Evolutionary conservation across 192 early-diverging fungal genomes (phyloP).

Genomic region (Backusella liffmaniae): DNA sequence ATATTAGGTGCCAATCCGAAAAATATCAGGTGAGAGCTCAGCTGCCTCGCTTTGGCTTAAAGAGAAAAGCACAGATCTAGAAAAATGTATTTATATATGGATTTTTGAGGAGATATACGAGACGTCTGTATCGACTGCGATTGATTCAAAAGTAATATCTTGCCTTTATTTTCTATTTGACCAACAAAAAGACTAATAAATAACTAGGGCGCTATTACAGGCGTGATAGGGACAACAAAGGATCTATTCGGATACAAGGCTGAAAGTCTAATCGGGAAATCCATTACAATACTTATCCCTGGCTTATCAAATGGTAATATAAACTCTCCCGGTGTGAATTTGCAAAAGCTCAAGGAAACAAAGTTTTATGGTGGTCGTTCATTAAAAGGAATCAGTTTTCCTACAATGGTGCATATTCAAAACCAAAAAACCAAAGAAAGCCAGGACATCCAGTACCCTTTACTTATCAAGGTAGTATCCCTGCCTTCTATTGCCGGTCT

Average conservation of each 20-base stretch:
- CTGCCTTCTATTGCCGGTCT: conserved; percentile 65
- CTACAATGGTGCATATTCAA: conserved; percentile 49
- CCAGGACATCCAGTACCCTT: neutral
- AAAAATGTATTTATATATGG: conserved; percentile 54
- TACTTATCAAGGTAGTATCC: conserved; percentile 54
- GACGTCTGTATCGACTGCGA: conserved; percentile 12
- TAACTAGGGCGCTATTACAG: conserved; percentile 45
- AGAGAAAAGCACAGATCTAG: conserved; percentile 44
- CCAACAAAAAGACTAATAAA: neutral
- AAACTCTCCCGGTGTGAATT: conserved; percentile 16
- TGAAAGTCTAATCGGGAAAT: conserved; percentile 44
- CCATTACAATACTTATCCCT: conserved; percentile 26
- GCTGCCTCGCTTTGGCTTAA: conserved; percentile 67
- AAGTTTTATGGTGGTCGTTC: conserved; percentile 57
- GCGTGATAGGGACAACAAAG: conserved; percentile 42
- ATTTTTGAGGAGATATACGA: conserved; percentile 66
- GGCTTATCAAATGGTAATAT: conserved; percentile 4
- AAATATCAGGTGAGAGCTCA: conserved; percentile 46
- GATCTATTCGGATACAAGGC: conserved; percentile 55
- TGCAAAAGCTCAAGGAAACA: conserved; percentile 48
- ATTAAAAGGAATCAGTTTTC: conserved; percentile 49
- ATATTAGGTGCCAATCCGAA: conserved; percentile 52
- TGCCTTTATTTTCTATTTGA: neutral
- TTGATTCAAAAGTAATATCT: conserved; percentile 12
- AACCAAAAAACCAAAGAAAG: neutral